phyloP scores from a whole-genome alignment of 2,329 filamentous ascomycete genomes.

The Fusarium protoensiforme region DNA sequence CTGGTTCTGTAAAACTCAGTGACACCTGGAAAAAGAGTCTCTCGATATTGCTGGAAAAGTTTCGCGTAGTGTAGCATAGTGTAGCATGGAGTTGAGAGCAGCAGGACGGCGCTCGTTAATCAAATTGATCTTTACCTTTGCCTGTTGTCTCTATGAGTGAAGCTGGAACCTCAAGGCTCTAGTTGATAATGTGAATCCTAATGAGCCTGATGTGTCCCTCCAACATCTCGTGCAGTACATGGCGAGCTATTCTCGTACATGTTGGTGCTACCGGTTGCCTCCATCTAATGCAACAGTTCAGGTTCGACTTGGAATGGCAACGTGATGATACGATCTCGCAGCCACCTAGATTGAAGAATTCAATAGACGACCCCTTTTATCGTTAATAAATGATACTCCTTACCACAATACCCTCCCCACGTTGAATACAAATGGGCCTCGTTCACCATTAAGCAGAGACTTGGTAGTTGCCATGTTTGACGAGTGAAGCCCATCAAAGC shows the following conservation, averaged over 20 bases:
- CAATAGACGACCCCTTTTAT: neutral
- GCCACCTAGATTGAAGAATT: neutral
- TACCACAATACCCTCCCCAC: neutral
- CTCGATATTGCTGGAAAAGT: neutral
- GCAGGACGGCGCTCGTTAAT: neutral
- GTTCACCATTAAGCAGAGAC: neutral
- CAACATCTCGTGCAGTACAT: neutral
- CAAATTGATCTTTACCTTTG: neutral
- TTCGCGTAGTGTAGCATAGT: neutral
- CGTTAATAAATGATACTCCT: neutral
- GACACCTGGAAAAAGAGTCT: neutral
- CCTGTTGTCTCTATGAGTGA: neutral
- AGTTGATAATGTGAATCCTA: too few species aligned
- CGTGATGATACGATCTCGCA: neutral
- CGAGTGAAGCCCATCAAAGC: neutral
- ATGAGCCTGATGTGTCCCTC: too few species aligned
- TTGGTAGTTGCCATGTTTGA: neutral
- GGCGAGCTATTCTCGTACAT: neutral
- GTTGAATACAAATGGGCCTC: neutral
- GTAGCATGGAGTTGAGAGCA: neutral
- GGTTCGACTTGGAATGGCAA: neutral
- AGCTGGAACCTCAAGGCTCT: neutral
- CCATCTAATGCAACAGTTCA: neutral
- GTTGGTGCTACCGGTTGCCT: neutral
- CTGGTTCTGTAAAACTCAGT: neutral